Conservation (phyloP, 345 rosid species). For the Salix suchowensis region DNA sequence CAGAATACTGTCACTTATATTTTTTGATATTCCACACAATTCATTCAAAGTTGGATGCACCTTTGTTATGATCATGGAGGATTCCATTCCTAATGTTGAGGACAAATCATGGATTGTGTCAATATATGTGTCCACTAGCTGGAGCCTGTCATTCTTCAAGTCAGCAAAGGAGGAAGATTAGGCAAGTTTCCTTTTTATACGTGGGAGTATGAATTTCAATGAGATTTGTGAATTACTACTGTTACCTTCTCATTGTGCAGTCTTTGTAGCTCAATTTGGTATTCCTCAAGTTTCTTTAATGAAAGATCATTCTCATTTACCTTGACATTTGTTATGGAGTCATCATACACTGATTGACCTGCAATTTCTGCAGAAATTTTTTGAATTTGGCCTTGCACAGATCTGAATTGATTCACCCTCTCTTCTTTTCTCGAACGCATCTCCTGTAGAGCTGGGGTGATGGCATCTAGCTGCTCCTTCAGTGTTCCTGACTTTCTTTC, state of each 20-base stretch:
- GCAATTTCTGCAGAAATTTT: constrained; percentile 84
- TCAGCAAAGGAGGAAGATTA: constrained; percentile 5
- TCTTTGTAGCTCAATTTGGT: constrained; percentile 73
- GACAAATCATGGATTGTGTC: constrained; percentile 56
- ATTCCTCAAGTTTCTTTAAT: constrained; percentile 82
- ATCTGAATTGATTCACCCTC: constrained; percentile 65
- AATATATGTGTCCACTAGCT: constrained; percentile 70
- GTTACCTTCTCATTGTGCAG: constrained; percentile 87
- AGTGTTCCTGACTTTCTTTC: constrained; percentile 83
- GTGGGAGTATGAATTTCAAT: neutral
- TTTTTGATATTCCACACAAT: constrained; percentile 83
- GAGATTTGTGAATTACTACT: neutral
- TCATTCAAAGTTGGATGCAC: constrained; percentile 92
- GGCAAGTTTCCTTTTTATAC: neutral
- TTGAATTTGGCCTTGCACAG: constrained; percentile 77
- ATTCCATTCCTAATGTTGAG: constrained; percentile 81
- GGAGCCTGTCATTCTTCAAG: constrained; percentile 73
- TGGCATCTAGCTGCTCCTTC: constrained; percentile 83
- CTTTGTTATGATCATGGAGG: constrained; percentile 92
- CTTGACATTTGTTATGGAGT: constrained; percentile 46
- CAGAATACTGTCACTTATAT: constrained; percentile 78
- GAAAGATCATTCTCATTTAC: constrained; percentile 86
- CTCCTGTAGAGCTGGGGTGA: constrained; percentile 81
- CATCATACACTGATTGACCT: constrained; percentile 71
- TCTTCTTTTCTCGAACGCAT: constrained; percentile 86